Evolutionary conservation across 2,329 filamentous ascomycete species (phyloP).

Genomic region (Venturia carpophila): DNA sequence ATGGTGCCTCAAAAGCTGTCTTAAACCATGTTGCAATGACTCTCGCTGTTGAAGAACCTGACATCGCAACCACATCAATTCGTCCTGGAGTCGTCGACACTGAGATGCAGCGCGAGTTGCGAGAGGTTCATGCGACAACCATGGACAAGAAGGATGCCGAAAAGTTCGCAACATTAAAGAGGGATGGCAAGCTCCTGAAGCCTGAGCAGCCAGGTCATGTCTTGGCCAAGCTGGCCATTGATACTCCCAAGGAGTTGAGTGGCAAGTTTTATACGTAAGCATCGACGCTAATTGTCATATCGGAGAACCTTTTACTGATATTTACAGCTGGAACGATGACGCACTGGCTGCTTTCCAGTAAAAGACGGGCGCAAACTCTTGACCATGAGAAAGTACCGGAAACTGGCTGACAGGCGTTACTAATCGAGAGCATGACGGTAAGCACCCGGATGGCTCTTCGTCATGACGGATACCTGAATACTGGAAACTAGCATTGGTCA

Average conservation of each 20-base stretch:
- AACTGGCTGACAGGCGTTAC: background rate
- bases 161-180: conserved; percentile 63
- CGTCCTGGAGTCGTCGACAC: conserved; percentile 80
- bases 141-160: conserved; percentile 52
- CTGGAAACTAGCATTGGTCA: background rate
- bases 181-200: conserved; percentile 62
- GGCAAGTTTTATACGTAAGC: conserved; percentile 67
- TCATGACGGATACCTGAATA: background rate
- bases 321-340: conserved; percentile 44
- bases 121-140: conserved; percentile 58
- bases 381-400: background rate
- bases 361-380: background rate
- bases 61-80: conserved; percentile 64
- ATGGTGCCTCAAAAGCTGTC: conserved; percentile 76
- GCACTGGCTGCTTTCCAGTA: conserved; percentile 50
- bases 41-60: conserved; percentile 66
- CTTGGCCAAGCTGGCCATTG: conserved; percentile 68
- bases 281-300: background rate
- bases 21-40: conserved; percentile 71
- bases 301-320: background rate
- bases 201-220: conserved; percentile 81
- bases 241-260: conserved; percentile 58
- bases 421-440: background rate
- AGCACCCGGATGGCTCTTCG: background rate
- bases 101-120: conserved; percentile 77